phyloP scores from a whole-genome alignment of 495 filamentous ascomycete species.

The Lophium mytilinum region DNA sequence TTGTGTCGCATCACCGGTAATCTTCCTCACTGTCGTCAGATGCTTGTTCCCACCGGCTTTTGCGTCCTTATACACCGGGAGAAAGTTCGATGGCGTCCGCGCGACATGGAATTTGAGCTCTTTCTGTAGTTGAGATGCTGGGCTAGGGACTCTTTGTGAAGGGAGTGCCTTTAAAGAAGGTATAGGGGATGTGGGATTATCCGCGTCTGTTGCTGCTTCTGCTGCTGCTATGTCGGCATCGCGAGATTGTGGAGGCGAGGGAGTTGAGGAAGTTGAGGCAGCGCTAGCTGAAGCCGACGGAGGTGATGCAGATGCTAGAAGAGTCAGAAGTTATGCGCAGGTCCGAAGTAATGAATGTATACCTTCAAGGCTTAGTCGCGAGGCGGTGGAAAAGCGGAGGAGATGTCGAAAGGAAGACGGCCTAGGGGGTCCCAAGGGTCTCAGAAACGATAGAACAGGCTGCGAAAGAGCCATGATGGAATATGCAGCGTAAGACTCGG shows the following conservation, averaged over 20 bases:
- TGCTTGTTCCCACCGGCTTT: constrained; percentile 73
- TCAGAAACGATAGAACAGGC: constrained; percentile 28
- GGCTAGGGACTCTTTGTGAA: constrained; percentile 36
- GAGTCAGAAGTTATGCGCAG: neutral
- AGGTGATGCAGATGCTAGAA: constrained; percentile 1
- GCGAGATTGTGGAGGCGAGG: constrained; percentile 25
- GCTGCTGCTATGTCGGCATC: constrained; percentile 14
- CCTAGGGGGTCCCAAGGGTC: constrained; percentile 27
- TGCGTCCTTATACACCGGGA: constrained; percentile 67
- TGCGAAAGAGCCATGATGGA: constrained; percentile 20
- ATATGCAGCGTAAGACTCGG: neutral
- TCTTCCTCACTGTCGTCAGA: constrained; percentile 66
- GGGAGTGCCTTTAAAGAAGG: constrained; percentile 2
- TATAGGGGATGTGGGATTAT: constrained; percentile 7
- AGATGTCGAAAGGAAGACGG: constrained; percentile 24
- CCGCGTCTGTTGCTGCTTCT: constrained; percentile 20
- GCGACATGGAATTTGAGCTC: constrained; percentile 58
- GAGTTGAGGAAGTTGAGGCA: constrained; percentile 1
- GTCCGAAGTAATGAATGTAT: neutral
- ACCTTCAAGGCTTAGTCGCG: constrained; percentile 23
- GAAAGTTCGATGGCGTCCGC: constrained; percentile 60
- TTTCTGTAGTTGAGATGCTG: neutral
- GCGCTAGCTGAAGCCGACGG: neutral
- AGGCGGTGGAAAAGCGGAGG: constrained; percentile 28
- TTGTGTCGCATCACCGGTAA: constrained; percentile 51